phyloP scores from a whole-genome alignment of 2,329 filamentous ascomycete species.

The Hypoxylon sp. region DNA sequence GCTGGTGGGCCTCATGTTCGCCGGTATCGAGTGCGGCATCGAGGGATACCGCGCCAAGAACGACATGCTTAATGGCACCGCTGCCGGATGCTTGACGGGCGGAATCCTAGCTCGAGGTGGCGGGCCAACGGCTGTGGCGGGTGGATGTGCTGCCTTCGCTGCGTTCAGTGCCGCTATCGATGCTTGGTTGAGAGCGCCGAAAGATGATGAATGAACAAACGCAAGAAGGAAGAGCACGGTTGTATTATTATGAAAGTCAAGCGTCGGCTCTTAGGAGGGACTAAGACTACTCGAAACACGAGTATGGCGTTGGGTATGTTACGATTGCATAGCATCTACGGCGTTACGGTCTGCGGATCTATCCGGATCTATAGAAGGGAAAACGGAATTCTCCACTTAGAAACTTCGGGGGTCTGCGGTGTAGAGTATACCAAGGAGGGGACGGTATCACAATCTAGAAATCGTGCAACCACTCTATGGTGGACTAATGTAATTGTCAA shows the following conservation, averaged over 20 bases:
- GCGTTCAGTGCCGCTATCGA: conserved; percentile 93
- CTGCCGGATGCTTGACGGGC: conserved; percentile 89
- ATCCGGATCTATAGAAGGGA: conserved; percentile 27
- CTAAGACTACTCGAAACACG: conserved; percentile 25
- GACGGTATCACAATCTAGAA: no score
- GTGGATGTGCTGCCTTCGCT: conserved; percentile 93
- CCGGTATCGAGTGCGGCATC: conserved; percentile 93
- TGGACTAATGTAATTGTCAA: no score
- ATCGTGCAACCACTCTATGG: no score
- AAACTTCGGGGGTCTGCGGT: no score
- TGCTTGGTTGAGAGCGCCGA: conserved; percentile 84
- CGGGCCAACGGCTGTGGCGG: conserved; percentile 85
- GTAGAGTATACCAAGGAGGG: no score
- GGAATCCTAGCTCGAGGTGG: conserved; percentile 86
- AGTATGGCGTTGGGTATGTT: conserved; percentile 40
- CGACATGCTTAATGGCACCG: conserved; percentile 86
- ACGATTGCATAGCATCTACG: conserved; percentile 42
- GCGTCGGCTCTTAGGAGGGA: no score
- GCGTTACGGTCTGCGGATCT: conserved; percentile 39
- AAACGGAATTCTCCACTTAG: conserved; percentile 26
- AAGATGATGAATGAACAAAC: conserved; percentile 60
- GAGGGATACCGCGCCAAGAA: conserved; percentile 94
- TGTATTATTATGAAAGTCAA: conserved; percentile 23
- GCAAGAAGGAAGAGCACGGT: neutral
- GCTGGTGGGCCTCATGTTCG: conserved; percentile 89